phyloP scores from a whole-genome alignment of 192 early-diverging fungal genomes.

The Coemansia guatemalensis region DNA sequence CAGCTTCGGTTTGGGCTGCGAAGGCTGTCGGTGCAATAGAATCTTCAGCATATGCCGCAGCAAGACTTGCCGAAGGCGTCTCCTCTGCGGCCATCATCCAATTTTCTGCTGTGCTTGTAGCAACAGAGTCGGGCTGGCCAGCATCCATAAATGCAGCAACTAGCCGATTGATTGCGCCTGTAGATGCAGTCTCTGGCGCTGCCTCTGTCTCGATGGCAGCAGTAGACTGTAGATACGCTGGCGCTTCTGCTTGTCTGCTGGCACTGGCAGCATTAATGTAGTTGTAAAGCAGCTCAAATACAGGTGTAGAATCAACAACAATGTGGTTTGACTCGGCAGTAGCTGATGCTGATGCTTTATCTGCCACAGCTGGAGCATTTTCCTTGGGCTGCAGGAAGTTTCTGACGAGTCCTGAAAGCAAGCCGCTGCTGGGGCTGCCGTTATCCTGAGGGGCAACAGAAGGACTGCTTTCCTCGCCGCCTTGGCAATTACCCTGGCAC shows the following conservation, averaged over 20 bases:
- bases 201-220: background rate
- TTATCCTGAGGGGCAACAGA: background rate
- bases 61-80: background rate
- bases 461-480: background rate
- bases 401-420: slow-evolving; percentile 2
- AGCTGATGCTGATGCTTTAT: background rate
- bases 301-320: slow-evolving; percentile 20
- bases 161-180: slow-evolving; percentile 13
- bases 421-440: background rate
- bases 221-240: slow-evolving; percentile 1
- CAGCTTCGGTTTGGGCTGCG: background rate
- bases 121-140: background rate
- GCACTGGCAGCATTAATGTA: slow-evolving; percentile 18
- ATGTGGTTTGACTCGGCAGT: slow-evolving; percentile 8
- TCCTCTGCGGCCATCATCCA: background rate
- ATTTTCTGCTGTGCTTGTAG: background rate
- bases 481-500: slow-evolving; percentile 41
- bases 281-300: slow-evolving; percentile 41
- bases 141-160: slow-evolving; percentile 1
- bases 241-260: background rate
- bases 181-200: background rate
- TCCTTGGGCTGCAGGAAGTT: slow-evolving; percentile 11
- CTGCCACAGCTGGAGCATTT: background rate
- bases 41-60: background rate
- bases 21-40: background rate